Conservation (phyloP, 768 basidiomycete species). For the Pleurotus pulmonarius region DNA sequence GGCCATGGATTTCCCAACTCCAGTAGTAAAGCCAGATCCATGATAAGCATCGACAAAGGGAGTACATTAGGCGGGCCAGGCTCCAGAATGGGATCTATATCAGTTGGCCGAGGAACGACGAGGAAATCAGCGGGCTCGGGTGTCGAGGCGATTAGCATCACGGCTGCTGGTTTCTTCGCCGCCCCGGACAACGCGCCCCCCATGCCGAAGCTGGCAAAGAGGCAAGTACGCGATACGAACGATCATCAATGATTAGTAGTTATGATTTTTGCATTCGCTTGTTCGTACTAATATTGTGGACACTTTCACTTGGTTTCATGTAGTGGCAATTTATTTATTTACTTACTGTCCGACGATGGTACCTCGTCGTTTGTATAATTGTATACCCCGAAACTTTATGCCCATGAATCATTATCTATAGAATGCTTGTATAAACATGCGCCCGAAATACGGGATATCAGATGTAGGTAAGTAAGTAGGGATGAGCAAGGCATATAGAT, state of each 20-base stretch:
- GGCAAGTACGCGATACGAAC: not conserved
- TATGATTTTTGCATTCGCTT: not conserved
- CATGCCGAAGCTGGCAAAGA: constrained; percentile 16
- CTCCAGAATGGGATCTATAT: constrained; percentile 54
- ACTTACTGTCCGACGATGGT: not conserved
- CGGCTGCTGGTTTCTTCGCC: constrained; percentile 75
- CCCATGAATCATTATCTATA: constrained; percentile 7
- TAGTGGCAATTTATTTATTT: not conserved
- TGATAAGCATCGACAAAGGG: constrained; percentile 63
- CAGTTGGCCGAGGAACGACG: constrained; percentile 59
- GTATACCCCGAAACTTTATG: constrained; percentile 9
- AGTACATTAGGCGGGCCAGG: constrained; percentile 25
- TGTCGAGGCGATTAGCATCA: constrained; percentile 73
- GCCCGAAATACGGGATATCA: not conserved
- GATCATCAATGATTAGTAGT: not conserved
- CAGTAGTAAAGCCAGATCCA: constrained; percentile 45
- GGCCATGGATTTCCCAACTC: constrained; percentile 22
- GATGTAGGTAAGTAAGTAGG: constrained; percentile 4
- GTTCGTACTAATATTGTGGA: not conserved
- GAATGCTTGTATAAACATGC: constrained; percentile 5
- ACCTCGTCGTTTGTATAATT: too few species aligned
- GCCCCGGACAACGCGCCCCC: constrained; percentile 42
- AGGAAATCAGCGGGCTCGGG: constrained; percentile 65
- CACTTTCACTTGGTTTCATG: not conserved
- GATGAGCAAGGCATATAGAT: constrained; percentile 11